Percentiles rank a stretch among this genome's conserved stretches.
phyloP scores from a whole-genome alignment of 129 eudicot species.

The Solidago caesia region DNA sequence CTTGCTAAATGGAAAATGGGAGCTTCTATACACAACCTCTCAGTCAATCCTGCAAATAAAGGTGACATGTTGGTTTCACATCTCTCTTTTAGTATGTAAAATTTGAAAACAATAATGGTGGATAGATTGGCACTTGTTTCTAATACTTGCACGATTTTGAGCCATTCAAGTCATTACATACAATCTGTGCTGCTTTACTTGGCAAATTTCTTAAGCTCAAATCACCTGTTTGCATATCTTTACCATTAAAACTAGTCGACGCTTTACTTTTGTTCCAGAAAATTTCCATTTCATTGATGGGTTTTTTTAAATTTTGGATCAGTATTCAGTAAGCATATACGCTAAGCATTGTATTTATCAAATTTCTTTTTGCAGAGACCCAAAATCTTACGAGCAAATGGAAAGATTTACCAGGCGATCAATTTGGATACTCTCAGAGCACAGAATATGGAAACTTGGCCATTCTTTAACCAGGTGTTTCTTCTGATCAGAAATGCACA shows the following conservation, averaged over 20 bases:
- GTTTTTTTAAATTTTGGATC: background rate
- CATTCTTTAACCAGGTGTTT: slow-evolving; percentile 83
- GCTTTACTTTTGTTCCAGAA: background rate
- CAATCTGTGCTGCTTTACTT: background rate
- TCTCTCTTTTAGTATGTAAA: slow-evolving; percentile 1
- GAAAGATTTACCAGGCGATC: slow-evolving; percentile 76
- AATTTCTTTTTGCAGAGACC: slow-evolving; percentile 56
- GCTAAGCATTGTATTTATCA: background rate
- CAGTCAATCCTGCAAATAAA: slow-evolving; percentile 67
- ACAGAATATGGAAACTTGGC: slow-evolving; percentile 86
- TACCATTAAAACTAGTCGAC: background rate
- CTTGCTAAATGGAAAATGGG: slow-evolving; percentile 87
- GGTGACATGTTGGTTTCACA: slow-evolving; percentile 37
- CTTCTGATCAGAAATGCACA: background rate
- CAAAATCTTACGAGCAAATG: slow-evolving; percentile 59
- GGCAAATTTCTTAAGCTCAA: background rate
- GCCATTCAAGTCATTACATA: background rate
- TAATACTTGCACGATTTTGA: slow-evolving; percentile 1
- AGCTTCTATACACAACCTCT: slow-evolving; percentile 85
- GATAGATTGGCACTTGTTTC: background rate
- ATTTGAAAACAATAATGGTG: background rate
- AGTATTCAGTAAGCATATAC: background rate
- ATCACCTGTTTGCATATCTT: background rate
- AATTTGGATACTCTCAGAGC: slow-evolving; percentile 82
- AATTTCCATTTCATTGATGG: slow-evolving; percentile 8